Conservation (phyloP, 192 early-diverging fungal species). For the Backusella australiensis region DNA sequence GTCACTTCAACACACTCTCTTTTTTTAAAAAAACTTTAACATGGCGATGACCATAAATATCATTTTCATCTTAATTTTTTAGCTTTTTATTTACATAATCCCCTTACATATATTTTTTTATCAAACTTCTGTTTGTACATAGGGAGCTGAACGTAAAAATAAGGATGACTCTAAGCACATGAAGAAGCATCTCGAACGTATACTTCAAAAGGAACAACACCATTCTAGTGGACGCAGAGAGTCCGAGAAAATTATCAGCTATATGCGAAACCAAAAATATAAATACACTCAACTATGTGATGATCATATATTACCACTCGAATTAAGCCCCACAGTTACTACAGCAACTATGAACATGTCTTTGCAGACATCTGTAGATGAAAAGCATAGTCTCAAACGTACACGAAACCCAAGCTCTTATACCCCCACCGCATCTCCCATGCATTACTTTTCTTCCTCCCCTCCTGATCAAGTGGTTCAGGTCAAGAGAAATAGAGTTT, state of each 20-base stretch:
- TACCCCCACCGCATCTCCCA: neutral
- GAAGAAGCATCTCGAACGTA: conserved; percentile 59
- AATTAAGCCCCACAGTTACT: neutral
- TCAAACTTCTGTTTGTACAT: conserved; percentile 4
- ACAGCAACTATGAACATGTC: neutral
- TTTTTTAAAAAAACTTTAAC: neutral
- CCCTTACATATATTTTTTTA: neutral
- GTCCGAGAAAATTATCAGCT: neutral
- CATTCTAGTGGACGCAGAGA: conserved; percentile 10
- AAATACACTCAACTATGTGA: neutral
- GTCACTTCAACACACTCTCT: neutral
- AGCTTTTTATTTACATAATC: conserved; percentile 10
- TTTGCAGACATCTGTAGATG: neutral
- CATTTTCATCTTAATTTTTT: neutral
- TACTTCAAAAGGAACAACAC: conserved; percentile 42
- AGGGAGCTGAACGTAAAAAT: conserved; percentile 74
- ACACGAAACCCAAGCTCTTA: neutral
- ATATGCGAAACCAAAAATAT: neutral
- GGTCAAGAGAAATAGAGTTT: conserved; percentile 21
- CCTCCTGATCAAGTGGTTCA: neutral
- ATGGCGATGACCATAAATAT: neutral
- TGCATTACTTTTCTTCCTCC: neutral
- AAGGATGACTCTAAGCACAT: conserved; percentile 74
- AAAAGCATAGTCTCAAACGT: neutral
- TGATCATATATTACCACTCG: neutral